Conservation (phyloP, 495 filamentous ascomycete genomes). For the Glarea lozoyensis region DNA sequence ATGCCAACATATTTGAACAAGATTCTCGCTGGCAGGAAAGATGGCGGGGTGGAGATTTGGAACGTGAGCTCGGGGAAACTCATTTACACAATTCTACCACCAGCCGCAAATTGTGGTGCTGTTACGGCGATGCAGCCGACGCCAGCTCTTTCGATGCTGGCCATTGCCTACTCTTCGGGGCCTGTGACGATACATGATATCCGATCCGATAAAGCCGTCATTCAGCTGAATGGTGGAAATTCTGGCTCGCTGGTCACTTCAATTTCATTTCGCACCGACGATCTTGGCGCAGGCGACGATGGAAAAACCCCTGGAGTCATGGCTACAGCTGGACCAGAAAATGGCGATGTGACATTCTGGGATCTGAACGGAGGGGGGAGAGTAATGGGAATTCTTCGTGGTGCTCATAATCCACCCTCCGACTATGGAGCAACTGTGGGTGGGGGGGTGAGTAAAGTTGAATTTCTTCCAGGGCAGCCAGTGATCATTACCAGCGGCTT, state of each 20-base stretch:
- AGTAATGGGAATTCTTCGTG: constrained; percentile 70
- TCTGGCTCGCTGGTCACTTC: constrained; percentile 57
- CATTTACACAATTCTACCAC: constrained; percentile 73
- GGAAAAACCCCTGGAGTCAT: constrained; percentile 73
- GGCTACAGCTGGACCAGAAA: constrained; percentile 64
- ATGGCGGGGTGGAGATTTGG: constrained; percentile 95
- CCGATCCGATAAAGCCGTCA: constrained; percentile 57
- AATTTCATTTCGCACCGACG: constrained; percentile 87
- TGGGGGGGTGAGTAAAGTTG: constrained; percentile 63
- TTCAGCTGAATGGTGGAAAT: constrained; percentile 53
- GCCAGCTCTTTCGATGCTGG: constrained; percentile 76
- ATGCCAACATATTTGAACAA: constrained; percentile 97
- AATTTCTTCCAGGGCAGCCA: constrained; percentile 88
- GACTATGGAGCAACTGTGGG: constrained; percentile 27
- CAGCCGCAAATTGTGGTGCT: constrained; percentile 52
- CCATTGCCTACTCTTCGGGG: constrained; percentile 75
- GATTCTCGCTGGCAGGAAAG: constrained; percentile 73
- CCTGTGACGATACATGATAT: constrained; percentile 73
- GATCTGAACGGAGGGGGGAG: constrained; percentile 83
- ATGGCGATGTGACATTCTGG: constrained; percentile 90
- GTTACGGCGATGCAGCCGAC: constrained; percentile 79
- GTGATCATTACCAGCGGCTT: constrained; percentile 81
- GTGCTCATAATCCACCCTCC: constrained; percentile 71
- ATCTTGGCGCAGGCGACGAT: constrained; percentile 81
- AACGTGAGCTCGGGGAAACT: constrained; percentile 87